These are phyloP conservation scores for Borovskyia barvae DNA, from an alignment of 208 protist genomes.

Conservation along the genomic window DNA sequence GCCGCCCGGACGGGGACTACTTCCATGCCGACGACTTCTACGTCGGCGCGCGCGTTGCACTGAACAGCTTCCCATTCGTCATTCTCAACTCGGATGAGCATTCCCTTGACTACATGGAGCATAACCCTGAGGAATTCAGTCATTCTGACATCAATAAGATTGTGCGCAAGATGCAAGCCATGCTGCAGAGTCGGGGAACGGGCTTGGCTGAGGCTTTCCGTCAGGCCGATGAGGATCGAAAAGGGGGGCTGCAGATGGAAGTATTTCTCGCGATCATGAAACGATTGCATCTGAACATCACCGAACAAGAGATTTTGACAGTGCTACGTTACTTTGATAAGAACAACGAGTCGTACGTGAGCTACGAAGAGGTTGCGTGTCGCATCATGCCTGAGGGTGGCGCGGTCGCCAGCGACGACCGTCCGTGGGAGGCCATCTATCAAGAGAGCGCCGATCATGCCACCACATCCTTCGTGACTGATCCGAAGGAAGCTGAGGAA, in stretches of 20 bases:
- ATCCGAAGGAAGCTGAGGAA: constrained; percentile 58
- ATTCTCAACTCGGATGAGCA: constrained; percentile 86
- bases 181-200: constrained; percentile 74
- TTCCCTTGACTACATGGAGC: constrained; percentile 93
- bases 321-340: constrained; percentile 92
- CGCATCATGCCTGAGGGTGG: constrained; percentile 77
- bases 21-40: constrained; percentile 84
- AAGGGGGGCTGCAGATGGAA: constrained; percentile 65
- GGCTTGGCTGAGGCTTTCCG: constrained; percentile 84
- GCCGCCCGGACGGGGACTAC: constrained; percentile 49
- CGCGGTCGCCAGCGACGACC: constrained; percentile 58
- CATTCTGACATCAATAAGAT: constrained; percentile 88
- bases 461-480: constrained; percentile 50
- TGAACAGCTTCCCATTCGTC: constrained; percentile 84
- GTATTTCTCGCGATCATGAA: constrained; percentile 79
- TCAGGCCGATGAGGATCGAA: constrained; percentile 55
- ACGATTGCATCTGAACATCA: constrained; percentile 65
- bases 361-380: constrained; percentile 84
- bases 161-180: constrained; percentile 85
- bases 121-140: constrained; percentile 74
- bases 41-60: constrained; percentile 73
- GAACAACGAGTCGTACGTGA: constrained; percentile 87
- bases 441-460: constrained; percentile 62
- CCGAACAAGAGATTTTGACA: constrained; percentile 90
- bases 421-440: constrained; percentile 74